Base-by-base conservation (phyloP, 345 rosid species). In the Psidium friedrichsthalianum region DNA sequence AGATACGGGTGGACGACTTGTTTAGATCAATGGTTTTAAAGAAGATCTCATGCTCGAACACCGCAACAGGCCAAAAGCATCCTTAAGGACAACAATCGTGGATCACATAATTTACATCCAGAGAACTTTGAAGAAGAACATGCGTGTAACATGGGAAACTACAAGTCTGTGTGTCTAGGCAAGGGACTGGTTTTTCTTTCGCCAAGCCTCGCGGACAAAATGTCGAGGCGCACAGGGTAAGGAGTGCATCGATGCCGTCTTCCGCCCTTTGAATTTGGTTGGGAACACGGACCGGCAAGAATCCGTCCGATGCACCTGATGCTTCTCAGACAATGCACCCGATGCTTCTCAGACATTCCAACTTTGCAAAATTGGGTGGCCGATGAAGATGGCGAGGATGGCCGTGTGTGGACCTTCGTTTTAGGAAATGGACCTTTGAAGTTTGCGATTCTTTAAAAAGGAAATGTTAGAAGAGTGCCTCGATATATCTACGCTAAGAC, bases 331-430 rank as follows among this genome's bases (percentile, higher is more conserved):
- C 40, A 59, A 29, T 0, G 22, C 20, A 4, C 40, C 14, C 6
- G 40, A 13, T 27, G 14, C 6, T 59, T 13, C 74, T 59, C 18
- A 27, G 2, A 20, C 40, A 59, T 59, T 13, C 20, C 40, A 5
- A 14, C 40, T 0, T 0, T 2, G 10, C 6, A 59, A 59, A 12
- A 49, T n/a, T n/a, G 36, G 74, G 6, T 6, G 74, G 74, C 40
- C 10, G 15, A 6, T 59, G 74, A 3, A 6, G 74, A 15, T 15
- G 42, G 76, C 22, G 22, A 29, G 42, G 8, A 15, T 7, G 76
- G 42, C 11, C 40, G 0, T 0, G 5, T 0, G 40, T 1, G 22
- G 6, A 64, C 76, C 6, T 64, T 8, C 1, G 42, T 29, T 29
- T 64, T 3, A 7, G 74, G 42, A 61, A 61, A 61, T 15, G 74